A percentile compares a stretch with the other conserved stretches of the same genome.
Conservation (phyloP, 441 rosid genomes). For the Populus hybrid region DNA sequence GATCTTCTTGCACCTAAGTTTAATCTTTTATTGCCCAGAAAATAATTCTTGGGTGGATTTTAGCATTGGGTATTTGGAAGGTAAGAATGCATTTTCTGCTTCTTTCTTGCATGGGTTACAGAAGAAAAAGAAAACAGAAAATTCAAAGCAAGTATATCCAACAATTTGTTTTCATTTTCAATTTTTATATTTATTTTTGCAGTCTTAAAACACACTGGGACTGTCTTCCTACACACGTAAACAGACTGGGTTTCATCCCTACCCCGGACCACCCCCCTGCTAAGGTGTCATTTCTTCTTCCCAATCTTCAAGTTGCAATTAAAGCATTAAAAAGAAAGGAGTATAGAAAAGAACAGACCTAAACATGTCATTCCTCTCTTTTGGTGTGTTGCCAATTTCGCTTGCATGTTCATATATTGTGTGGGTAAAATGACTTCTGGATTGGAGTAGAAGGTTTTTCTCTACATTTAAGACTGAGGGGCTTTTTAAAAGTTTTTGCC, state of each 20-base stretch:
- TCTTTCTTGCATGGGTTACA: background rate
- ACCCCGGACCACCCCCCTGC: too few species aligned
- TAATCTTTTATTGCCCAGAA: too few species aligned
- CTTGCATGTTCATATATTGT: background rate
- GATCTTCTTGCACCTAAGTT: slow-evolving; percentile 90
- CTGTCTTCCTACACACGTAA: slow-evolving; percentile 97
- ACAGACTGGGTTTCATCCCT: slow-evolving; percentile 98
- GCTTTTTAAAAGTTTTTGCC: background rate
- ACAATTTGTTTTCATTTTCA: slow-evolving; percentile 7
- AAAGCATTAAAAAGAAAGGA: background rate
- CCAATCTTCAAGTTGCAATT: background rate
- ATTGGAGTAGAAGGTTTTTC: background rate
- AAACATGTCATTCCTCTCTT: too few species aligned
- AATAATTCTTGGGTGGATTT: too few species aligned
- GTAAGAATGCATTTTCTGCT: slow-evolving; percentile 35
- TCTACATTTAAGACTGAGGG: background rate
- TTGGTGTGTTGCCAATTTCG: background rate
- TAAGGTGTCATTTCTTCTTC: slow-evolving; percentile 52
- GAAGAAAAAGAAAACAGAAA: background rate
- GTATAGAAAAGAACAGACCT: too few species aligned
- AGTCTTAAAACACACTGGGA: slow-evolving; percentile 95
- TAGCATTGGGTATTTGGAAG: slow-evolving; percentile 97
- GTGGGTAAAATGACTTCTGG: background rate
- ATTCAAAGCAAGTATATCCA: background rate
- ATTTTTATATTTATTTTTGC: slow-evolving; percentile 27